These are phyloP conservation scores for Pseudoperonospora humuli DNA, from an alignment of 352 stramenopile genomes.

Conservation along the genomic window DNA sequence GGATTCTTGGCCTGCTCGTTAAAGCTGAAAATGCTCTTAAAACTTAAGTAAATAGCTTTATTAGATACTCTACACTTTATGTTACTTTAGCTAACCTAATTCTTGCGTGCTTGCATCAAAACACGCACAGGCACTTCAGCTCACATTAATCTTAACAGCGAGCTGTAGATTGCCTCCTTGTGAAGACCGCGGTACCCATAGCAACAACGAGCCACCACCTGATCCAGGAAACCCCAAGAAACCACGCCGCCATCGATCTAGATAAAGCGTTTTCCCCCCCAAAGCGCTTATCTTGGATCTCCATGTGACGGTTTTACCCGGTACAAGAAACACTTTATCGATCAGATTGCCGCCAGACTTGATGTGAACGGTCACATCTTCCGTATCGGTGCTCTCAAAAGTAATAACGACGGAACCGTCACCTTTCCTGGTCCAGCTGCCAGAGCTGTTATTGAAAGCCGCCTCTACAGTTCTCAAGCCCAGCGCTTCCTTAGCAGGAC, in stretches of 20 bases:
- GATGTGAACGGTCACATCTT: slow-evolving; percentile 36
- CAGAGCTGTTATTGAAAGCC: slow-evolving; percentile 34
- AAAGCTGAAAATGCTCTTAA: no score
- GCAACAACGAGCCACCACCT: slow-evolving; percentile 28
- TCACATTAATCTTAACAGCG: slow-evolving; percentile 21
- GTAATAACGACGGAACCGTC: slow-evolving; percentile 27
- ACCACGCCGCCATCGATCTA: slow-evolving; percentile 34
- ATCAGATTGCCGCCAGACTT: slow-evolving; percentile 27
- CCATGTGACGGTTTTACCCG: slow-evolving; percentile 29
- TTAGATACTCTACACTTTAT: background rate
- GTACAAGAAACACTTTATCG: slow-evolving; percentile 20
- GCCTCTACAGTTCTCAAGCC: slow-evolving; percentile 30
- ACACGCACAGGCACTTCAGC: slow-evolving; percentile 2
- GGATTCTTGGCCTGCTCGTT: no score
- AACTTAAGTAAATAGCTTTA: no score
- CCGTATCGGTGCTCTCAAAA: slow-evolving; percentile 25
- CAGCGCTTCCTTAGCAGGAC: slow-evolving; percentile 33
- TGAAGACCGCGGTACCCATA: slow-evolving; percentile 27
- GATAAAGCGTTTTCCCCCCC: slow-evolving; percentile 32
- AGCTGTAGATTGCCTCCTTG: slow-evolving; percentile 21
- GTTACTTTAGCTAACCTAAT: no score
- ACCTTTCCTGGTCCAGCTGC: slow-evolving; percentile 24
- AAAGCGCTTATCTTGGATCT: slow-evolving; percentile 21
- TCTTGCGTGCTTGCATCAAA: background rate
- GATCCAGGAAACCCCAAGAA: slow-evolving; percentile 26